These are phyloP conservation scores for Phoenix dactylifera DNA, from an alignment of 176 grass and related monocot species.

Conservation along the genomic window DNA sequence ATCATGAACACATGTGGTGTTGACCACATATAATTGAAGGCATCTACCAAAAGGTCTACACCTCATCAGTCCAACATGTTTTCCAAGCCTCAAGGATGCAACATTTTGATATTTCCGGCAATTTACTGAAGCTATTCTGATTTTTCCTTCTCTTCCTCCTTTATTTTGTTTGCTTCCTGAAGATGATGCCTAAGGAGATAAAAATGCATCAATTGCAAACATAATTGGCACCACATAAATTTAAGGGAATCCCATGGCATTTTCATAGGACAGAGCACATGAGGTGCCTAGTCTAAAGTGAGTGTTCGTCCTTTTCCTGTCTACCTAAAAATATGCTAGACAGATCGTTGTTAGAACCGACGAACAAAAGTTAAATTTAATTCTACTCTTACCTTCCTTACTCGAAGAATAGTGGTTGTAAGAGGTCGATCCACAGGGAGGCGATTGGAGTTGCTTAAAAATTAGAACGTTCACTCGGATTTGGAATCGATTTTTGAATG, in stretches of 20 bases:
- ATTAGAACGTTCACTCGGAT: no score
- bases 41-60: conserved; percentile 9
- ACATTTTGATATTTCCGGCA: not conserved
- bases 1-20: conserved; percentile 3
- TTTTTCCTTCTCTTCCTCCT: no score
- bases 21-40: conserved; percentile 17
- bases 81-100: not conserved
- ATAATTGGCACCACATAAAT: conserved; percentile 23
- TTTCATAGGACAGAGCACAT: conserved; percentile 31
- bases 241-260: conserved; percentile 18
- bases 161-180: conserved; percentile 7
- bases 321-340: no score
- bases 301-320: no score
- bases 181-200: conserved; percentile 22
- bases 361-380: no score
- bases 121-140: not conserved
- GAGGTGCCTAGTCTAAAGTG: conserved; percentile 29
- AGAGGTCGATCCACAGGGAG: no score
- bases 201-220: conserved; percentile 23
- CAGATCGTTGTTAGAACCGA: no score
- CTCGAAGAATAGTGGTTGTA: no score
- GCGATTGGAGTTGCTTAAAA: no score
- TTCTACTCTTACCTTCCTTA: no score
- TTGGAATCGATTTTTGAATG: no score
- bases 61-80: not conserved